A percentile compares a stretch with the other conserved stretches of the same genome.
Conservation (phyloP, 2,329 filamentous ascomycete species). For the Alternaria gansuensis region DNA sequence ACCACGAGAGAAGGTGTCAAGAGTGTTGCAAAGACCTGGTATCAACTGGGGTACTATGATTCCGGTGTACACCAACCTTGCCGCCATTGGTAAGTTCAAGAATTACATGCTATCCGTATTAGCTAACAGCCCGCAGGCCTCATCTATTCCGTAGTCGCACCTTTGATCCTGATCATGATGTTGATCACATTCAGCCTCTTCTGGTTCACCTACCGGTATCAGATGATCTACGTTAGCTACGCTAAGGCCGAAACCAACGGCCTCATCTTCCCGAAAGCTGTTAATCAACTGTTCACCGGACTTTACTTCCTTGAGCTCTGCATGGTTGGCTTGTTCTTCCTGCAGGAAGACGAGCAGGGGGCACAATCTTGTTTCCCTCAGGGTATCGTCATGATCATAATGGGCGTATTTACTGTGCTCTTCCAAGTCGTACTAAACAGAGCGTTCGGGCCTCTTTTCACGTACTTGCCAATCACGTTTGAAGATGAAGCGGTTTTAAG, state of each 20-base stretch:
- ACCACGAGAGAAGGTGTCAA: conserved; percentile 79
- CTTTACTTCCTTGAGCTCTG: conserved; percentile 94
- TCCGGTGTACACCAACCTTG: conserved; percentile 95
- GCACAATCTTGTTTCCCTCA: conserved; percentile 73
- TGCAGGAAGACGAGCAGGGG: conserved; percentile 68
- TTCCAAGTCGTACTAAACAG: conserved; percentile 84
- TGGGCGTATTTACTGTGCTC: conserved; percentile 72
- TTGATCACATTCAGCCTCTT: conserved; percentile 90
- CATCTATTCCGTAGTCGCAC: conserved; percentile 88
- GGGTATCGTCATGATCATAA: conserved; percentile 83
- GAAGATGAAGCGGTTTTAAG: conserved; percentile 94
- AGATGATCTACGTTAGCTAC: conserved; percentile 92
- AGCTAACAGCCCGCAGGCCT: conserved; percentile 58
- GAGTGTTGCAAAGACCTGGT: conserved; percentile 79
- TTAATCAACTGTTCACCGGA: conserved; percentile 95
- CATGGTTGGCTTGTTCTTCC: conserved; percentile 88
- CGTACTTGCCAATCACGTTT: conserved; percentile 91
- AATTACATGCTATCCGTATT: background rate
- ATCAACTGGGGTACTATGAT: conserved; percentile 95
- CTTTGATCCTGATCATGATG: conserved; percentile 91
- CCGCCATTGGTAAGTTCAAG: conserved; percentile 74
- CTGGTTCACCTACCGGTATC: conserved; percentile 96
- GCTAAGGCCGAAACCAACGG: conserved; percentile 92
- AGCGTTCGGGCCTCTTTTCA: conserved; percentile 84
- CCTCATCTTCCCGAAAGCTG: conserved; percentile 86